Evolutionary conservation across 768 basidiomycete species (phyloP).

Genomic region (Termitomyces sp.): DNA sequence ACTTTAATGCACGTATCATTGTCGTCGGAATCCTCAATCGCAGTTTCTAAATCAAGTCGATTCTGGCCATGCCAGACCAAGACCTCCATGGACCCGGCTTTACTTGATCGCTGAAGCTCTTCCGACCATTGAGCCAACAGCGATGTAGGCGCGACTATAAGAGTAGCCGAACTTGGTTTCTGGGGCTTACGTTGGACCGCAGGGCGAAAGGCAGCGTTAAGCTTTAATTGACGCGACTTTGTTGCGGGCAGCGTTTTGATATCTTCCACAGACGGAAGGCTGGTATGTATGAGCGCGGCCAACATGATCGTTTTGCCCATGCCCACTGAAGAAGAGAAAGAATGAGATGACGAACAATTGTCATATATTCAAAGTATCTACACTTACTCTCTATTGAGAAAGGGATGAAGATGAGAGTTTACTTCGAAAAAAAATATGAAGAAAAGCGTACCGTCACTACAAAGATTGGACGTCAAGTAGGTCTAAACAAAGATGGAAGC

Average conservation of each 20-base stretch:
- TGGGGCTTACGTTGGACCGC: constrained; percentile 26
- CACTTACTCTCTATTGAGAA: constrained; percentile 18
- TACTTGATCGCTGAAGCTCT: constrained; percentile 83
- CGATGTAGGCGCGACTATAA: constrained; percentile 91
- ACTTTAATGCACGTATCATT: constrained; percentile 54
- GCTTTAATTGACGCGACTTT: constrained; percentile 53
- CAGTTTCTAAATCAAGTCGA: constrained; percentile 62
- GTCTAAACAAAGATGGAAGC: constrained; percentile 16
- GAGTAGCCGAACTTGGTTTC: constrained; percentile 53
- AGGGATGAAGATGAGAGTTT: neutral
- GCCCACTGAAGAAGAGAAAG: constrained; percentile 57
- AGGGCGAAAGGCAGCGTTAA: constrained; percentile 60
- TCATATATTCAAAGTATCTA: neutral
- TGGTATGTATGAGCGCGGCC: constrained; percentile 83
- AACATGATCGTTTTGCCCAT: constrained; percentile 96
- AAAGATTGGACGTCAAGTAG: neutral
- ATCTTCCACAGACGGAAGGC: constrained; percentile 43
- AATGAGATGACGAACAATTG: constrained; percentile 2
- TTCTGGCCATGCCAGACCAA: constrained; percentile 89
- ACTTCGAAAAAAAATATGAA: neutral
- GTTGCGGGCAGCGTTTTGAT: constrained; percentile 20
- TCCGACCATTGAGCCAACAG: constrained; percentile 91
- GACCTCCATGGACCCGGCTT: constrained; percentile 58
- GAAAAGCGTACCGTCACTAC: constrained; percentile 13
- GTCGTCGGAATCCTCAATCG: constrained; percentile 51